phyloP scores from a whole-genome alignment of 2,329 filamentous ascomycete species.

The Hypoxylon rubiginosum region DNA sequence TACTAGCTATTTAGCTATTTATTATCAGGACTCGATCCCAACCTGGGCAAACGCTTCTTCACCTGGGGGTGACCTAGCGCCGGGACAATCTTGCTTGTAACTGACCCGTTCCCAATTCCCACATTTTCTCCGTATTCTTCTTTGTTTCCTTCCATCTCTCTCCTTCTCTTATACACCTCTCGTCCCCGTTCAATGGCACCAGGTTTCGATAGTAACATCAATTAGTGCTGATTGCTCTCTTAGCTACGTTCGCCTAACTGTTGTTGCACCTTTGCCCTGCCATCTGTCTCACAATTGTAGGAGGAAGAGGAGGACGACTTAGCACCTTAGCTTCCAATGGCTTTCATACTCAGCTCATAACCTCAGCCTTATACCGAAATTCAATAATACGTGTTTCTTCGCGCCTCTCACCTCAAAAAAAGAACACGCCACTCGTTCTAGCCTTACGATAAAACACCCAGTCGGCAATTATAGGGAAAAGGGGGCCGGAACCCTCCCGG shows the following conservation, averaged over 20 bases:
- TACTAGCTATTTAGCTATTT: conserved; percentile 18
- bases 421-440: conserved; percentile 8
- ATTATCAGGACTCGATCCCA: conserved; percentile 31
- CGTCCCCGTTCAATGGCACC: conserved; percentile 5
- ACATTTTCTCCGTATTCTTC: conserved; percentile 43
- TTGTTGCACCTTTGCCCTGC: conserved; percentile 15
- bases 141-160: conserved; percentile 24
- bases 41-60: conserved; percentile 37
- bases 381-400: conserved; percentile 1
- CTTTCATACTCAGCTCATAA: conserved; percentile 18
- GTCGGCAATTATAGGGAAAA: conserved; percentile 15
- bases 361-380: conserved; percentile 14
- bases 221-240: conserved; percentile 18
- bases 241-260: conserved; percentile 11
- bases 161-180: conserved; percentile 16
- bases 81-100: conserved; percentile 46
- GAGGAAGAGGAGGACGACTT: conserved; percentile 9
- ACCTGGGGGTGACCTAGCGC: conserved; percentile 48
- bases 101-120: conserved; percentile 39
- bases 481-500: conserved; percentile 35
- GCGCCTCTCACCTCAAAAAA: background rate
- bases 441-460: conserved; percentile 8
- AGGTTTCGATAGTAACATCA: conserved; percentile 18
- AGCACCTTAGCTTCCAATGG: conserved; percentile 18
- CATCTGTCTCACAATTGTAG: conserved; percentile 14